phyloP scores from a whole-genome alignment of 2,329 filamentous ascomycete genomes.

The Microsporum audouinii region DNA sequence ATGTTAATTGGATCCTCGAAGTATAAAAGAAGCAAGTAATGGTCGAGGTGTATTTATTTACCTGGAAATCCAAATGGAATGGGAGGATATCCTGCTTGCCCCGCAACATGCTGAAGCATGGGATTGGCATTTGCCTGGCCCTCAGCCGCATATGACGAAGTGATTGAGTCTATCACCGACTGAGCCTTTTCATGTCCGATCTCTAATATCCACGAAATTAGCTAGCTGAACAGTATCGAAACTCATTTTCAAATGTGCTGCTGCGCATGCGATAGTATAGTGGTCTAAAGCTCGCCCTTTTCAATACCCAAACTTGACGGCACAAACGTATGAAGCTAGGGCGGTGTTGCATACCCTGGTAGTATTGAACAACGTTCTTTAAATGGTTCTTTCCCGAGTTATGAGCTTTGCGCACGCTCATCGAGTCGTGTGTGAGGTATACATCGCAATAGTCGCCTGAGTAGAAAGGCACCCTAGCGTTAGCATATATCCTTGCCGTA shows the following conservation, averaged over 20 bases:
- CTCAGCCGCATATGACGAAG: conserved; percentile 85
- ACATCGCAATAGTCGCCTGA: conserved; percentile 96
- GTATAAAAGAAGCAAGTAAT: neutral
- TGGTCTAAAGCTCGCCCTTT: neutral
- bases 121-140: conserved; percentile 79
- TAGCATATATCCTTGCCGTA: neutral
- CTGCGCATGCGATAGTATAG: too few relatives aligned
- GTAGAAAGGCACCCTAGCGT: conserved; percentile 1
- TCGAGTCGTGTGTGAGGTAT: conserved; percentile 98
- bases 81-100: conserved; percentile 30
- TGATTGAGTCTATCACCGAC: conserved; percentile 96
- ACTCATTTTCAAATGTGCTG: neutral
- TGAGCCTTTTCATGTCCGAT: conserved; percentile 98
- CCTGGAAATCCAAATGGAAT: conserved; percentile 55
- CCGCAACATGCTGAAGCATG: conserved; percentile 57
- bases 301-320: neutral
- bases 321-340: neutral
- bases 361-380: conserved; percentile 96
- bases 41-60: conserved; percentile 25
- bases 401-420: conserved; percentile 98
- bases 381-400: conserved; percentile 94
- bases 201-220: conserved; percentile 42
- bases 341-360: conserved; percentile 56
- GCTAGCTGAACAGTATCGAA: neutral
- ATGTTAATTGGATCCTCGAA: too few relatives aligned